Evolutionary conservation across 345 rosid species (phyloP), one percentile per base, ranked within the genome.

Genomic region (Angophora floribunda): DNA sequence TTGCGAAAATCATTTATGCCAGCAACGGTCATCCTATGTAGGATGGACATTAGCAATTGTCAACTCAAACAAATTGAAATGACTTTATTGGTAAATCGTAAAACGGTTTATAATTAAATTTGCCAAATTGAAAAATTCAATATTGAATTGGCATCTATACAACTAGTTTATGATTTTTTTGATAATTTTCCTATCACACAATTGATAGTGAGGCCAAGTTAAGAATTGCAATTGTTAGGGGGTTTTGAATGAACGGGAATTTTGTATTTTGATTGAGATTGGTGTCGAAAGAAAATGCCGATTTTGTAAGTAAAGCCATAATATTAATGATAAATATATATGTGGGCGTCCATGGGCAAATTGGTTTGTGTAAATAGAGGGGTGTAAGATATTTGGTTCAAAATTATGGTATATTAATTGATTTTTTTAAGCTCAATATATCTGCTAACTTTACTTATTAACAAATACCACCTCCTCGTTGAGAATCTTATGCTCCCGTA

Each of bases 11-110:
- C 7, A 63, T n/a, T 63, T n/a, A n/a, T 0, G 30, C 0, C 0
- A 13, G 0, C 2, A 2, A 0, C 7, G 2, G 5, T 6, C 0
- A 0, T 14, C 13, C n/a, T 28, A n/a, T 0, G 4, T 13, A 6
- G 17, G 2, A 63, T 0, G 2, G 9, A 63, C 7, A 2, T 63
- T 28, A 6, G 9, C 4, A 15, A n/a, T 13, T n/a, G 14, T 9
- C 14, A 0, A 0, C 9, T 12, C n/a, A 63, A n/a, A n/a, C 30
- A 13, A 13, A 2, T n/a, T 13, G 3, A 1, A n/a, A n/a, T 1
- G 7, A 6, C 2, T 13, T 6, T 0, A n/a, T n/a, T 63, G 5
- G 7, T 28, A 63, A 63, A 63, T 63, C 17, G 4, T 63, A 1
- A 32, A 6, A 16, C n/a, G 3, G 36, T 16, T 63, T 63, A n/a